phyloP scores from a whole-genome alignment of 2,329 filamentous ascomycete genomes.

The Geoglossum cookeanum region DNA sequence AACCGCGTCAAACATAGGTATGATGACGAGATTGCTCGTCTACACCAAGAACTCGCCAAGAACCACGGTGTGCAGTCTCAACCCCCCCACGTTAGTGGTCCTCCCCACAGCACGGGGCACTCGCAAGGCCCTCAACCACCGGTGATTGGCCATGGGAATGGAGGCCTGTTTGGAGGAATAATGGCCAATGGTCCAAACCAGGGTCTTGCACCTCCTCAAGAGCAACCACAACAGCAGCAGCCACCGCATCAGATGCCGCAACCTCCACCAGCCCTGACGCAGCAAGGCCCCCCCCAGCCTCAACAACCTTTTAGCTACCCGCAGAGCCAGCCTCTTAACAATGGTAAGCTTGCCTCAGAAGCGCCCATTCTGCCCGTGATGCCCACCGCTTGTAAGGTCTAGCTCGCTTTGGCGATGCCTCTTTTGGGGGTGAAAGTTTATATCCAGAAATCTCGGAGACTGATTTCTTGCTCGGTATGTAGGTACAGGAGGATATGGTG shows the following conservation, averaged over 20 bases:
- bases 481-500: slow-evolving; percentile 46
- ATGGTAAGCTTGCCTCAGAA: slow-evolving; percentile 30
- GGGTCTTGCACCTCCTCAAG: slow-evolving; percentile 54
- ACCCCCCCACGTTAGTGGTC: slow-evolving; percentile 49
- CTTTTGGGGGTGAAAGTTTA: slow-evolving; percentile 1
- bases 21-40: slow-evolving; percentile 70
- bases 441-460: not conserved
- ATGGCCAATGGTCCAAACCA: slow-evolving; percentile 78
- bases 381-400: not conserved
- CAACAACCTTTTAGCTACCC: slow-evolving; percentile 40
- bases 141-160: slow-evolving; percentile 67
- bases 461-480: slow-evolving; percentile 6
- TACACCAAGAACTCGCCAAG: slow-evolving; percentile 68
- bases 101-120: slow-evolving; percentile 58
- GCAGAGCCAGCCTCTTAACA: slow-evolving; percentile 53
- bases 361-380: not conserved
- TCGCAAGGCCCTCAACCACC: slow-evolving; percentile 63
- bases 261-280: slow-evolving; percentile 44
- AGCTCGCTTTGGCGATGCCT: not conserved
- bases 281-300: slow-evolving; percentile 32
- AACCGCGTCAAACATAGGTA: slow-evolving; percentile 38
- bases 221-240: slow-evolving; percentile 39
- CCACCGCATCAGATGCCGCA: slow-evolving; percentile 52
- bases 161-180: slow-evolving; percentile 84
- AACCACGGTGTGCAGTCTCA: slow-evolving; percentile 42